Conservation (phyloP, 495 filamentous ascomycete species). For the Penicillium bialowiezense region DNA sequence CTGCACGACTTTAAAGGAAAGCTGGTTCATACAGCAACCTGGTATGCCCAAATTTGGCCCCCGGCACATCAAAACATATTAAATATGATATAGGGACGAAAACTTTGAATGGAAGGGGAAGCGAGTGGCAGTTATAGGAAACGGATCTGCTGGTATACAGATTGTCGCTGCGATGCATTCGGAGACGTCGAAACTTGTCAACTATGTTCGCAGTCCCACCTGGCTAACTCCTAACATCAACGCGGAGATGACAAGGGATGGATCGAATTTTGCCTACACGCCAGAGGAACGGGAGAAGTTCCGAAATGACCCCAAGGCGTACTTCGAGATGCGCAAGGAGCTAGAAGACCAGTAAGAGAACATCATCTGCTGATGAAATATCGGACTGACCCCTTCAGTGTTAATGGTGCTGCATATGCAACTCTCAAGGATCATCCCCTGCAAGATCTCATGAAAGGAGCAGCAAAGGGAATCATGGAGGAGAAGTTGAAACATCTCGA, state of each 20-base stretch:
- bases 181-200: conserved; percentile 26
- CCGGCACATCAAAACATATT: too few species aligned
- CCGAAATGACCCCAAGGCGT: conserved; percentile 5
- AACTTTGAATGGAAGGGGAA: conserved; percentile 42
- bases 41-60: conserved; percentile 3
- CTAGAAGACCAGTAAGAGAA: conserved; percentile 10
- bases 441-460: neutral
- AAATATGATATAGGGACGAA: conserved; percentile 20
- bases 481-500: too few species aligned
- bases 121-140: conserved; percentile 49
- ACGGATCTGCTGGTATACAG: conserved; percentile 47
- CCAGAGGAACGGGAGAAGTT: conserved; percentile 31
- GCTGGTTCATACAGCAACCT: conserved; percentile 48
- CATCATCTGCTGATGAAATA: neutral
- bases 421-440: neutral
- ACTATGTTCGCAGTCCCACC: conserved; percentile 26
- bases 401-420: neutral
- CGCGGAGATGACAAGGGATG: conserved; percentile 12
- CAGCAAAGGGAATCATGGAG: too few species aligned
- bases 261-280: conserved; percentile 35
- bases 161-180: conserved; percentile 53
- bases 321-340: conserved; percentile 12
- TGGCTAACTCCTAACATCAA: conserved; percentile 11
- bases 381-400: too few species aligned
- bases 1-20: conserved; percentile 44